A percentile compares a stretch with the other conserved stretches of the same genome.
Evolutionary conservation across 495 filamentous ascomycete species (phyloP).

Genomic region (Aspergillus diversus): DNA sequence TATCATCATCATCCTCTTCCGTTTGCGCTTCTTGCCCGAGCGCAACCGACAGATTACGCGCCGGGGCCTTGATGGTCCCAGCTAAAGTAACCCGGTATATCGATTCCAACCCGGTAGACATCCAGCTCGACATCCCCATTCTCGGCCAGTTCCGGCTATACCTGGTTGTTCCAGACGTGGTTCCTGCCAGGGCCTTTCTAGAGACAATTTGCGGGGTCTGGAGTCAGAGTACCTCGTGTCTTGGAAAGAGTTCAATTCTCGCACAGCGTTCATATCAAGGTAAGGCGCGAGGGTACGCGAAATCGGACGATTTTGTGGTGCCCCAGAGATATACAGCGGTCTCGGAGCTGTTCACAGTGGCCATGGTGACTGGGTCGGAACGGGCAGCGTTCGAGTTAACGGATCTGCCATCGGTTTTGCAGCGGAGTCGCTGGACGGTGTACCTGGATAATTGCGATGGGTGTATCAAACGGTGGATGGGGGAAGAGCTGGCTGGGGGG

Average conservation of each 20-base stretch:
- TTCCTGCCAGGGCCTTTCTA: constrained; percentile 55
- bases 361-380: constrained; percentile 57
- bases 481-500: constrained; percentile 44
- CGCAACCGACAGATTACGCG: constrained; percentile 34
- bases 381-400: constrained; percentile 61
- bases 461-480: constrained; percentile 66
- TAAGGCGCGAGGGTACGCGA: constrained; percentile 50
- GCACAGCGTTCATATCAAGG: constrained; percentile 57
- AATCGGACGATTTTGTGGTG: constrained; percentile 59
- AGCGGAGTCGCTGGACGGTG: constrained; percentile 67
- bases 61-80: constrained; percentile 64
- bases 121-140: constrained; percentile 73
- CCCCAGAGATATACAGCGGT: constrained; percentile 64
- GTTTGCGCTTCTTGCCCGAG: neutral
- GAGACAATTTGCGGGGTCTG: constrained; percentile 48
- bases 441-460: constrained; percentile 65
- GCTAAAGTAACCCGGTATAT: constrained; percentile 68
- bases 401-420: constrained; percentile 59
- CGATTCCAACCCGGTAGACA: constrained; percentile 71
- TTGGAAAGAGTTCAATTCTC: constrained; percentile 51
- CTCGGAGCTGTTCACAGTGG: constrained; percentile 63
- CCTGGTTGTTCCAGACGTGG: constrained; percentile 61
- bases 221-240: constrained; percentile 43
- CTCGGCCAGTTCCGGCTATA: constrained; percentile 71
- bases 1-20: neutral